Base-by-base conservation (phyloP, 345 rosid species). In the Punica granatum region DNA sequence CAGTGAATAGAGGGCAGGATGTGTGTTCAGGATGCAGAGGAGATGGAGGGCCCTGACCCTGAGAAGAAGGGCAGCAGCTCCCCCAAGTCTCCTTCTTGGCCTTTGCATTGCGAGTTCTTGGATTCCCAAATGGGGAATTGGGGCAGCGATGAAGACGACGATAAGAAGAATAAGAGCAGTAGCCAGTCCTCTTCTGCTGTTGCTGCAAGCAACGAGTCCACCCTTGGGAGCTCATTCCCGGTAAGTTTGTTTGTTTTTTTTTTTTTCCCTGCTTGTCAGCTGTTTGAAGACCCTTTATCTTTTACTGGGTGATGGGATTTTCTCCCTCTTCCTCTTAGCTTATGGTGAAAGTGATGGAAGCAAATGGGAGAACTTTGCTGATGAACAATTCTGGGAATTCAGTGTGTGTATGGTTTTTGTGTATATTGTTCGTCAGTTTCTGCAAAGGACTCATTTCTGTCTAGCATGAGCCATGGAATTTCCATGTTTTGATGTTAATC, bases 21-120 rank as follows among this genome's bases (percentile, higher is more conserved):
- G 88, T 78, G 88, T 80, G 78, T 78, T 64, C 59, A 83, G 68
- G 89, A 83, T 67, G 74, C 80, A 26, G 77, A 75, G 63, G 84
- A 82, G 60, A 66, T 63, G 69, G 84, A 71, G 63, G 65, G 56
- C 77, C 66, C 15, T 51, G 72, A 46, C 30, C 32, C 67, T 58
- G 61, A 26, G 16, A 56, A 56, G 33, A 56, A 56, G 18, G 28
- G 21, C 65, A 67, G 54, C 74, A 70, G 49, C 68, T 71, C 48
- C 49, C 61, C 67, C 60, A 60, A 68, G 56, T 44, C 83, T 11
- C 41, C 41, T 37, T 37, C 41, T 54, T 66, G 78, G 80, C 74
- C 81, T 73, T 73, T 70, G 59, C 86, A 79, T 72, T 82, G 75
- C 53, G 77, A 72, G 34, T 41, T 75, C 60, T 72, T 81, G 73